Evolutionary conservation across 2,329 filamentous ascomycete species (phyloP).

Genomic region (Nakataea oryzae): DNA sequence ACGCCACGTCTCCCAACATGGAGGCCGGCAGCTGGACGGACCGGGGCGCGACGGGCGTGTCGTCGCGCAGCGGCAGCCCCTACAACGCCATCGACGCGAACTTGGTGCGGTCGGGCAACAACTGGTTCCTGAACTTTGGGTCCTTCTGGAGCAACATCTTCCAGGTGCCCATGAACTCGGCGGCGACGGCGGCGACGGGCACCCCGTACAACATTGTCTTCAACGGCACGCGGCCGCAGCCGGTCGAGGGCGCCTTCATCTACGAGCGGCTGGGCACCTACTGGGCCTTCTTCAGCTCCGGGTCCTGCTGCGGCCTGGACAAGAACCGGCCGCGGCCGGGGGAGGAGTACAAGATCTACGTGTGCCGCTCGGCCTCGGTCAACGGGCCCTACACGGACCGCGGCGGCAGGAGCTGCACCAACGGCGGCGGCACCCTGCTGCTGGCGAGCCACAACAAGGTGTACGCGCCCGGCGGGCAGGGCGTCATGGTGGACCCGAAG

Average conservation of each 20-base stretch:
- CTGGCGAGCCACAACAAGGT: constrained; percentile 44
- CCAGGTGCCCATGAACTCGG: constrained; percentile 38
- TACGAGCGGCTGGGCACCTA: constrained; percentile 45
- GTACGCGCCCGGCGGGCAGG: constrained; percentile 54
- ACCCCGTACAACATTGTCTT: constrained; percentile 27
- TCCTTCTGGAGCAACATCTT: constrained; percentile 60
- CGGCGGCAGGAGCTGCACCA: constrained; percentile 38
- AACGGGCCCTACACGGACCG: constrained; percentile 47
- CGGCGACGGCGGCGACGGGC: constrained; percentile 14
- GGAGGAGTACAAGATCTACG: constrained; percentile 55
- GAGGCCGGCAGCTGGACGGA: constrained; percentile 53
- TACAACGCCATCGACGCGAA: constrained; percentile 55
- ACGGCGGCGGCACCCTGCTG: constrained; percentile 47
- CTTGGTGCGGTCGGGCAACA: constrained; percentile 31
- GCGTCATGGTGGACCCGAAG: constrained; percentile 37
- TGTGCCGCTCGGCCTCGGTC: constrained; percentile 43
- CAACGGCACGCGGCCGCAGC: not conserved
- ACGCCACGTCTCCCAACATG: constrained; percentile 32
- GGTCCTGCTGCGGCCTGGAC: constrained; percentile 53
- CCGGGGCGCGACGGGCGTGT: constrained; percentile 42
- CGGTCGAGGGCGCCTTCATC: constrained; percentile 41
- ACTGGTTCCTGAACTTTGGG: constrained; percentile 49
- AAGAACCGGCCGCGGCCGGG: constrained; percentile 37
- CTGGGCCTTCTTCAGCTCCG: constrained; percentile 54
- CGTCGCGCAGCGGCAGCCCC: constrained; percentile 24